Conservation (phyloP, 2,329 filamentous ascomycete genomes). For the Diaporthe eres region DNA sequence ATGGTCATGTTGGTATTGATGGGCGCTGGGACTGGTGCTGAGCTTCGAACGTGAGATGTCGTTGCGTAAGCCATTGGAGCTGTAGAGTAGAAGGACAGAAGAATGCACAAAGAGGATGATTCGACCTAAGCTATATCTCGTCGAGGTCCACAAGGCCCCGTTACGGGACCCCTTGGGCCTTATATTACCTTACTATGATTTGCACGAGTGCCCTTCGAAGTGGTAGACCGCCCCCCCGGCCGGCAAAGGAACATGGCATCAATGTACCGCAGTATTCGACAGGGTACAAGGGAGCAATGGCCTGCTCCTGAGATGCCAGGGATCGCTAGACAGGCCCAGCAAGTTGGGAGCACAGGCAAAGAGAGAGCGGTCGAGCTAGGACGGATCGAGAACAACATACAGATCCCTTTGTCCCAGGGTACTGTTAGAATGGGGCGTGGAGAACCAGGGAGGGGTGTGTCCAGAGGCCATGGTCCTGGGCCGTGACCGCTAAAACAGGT, state of each 20-base stretch:
- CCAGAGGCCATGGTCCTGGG: constrained; percentile 9
- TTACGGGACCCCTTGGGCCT: constrained; percentile 39
- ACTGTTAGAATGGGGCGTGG: neutral
- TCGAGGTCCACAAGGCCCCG: constrained; percentile 39
- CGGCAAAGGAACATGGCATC: constrained; percentile 35
- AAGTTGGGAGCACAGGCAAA: constrained; percentile 21
- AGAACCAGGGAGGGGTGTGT: constrained; percentile 20
- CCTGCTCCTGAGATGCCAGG: constrained; percentile 29
- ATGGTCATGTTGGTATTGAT: constrained; percentile 46
- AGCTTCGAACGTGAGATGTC: constrained; percentile 44
- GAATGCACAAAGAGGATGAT: constrained; percentile 31
- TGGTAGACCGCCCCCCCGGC: constrained; percentile 34
- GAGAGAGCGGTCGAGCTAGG: constrained; percentile 31
- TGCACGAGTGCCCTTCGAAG: constrained; percentile 31
- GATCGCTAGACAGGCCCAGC: constrained; percentile 32
- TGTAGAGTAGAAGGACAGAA: constrained; percentile 35
- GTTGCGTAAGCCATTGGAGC: constrained; percentile 41
- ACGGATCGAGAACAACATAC: constrained; percentile 37
- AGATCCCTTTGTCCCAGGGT: constrained; percentile 34
- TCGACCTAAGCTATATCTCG: constrained; percentile 35
- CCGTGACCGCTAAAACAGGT: constrained; percentile 26
- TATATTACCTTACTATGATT: constrained; percentile 37
- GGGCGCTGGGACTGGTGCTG: constrained; percentile 39
- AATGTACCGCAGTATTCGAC: constrained; percentile 27
- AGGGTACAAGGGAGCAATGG: constrained; percentile 25